Evolutionary conservation across 352 stramenopile genomes (phyloP), one percentile per base, ranked within the genome.

Genomic region (Globisporangium camurandrum): DNA sequence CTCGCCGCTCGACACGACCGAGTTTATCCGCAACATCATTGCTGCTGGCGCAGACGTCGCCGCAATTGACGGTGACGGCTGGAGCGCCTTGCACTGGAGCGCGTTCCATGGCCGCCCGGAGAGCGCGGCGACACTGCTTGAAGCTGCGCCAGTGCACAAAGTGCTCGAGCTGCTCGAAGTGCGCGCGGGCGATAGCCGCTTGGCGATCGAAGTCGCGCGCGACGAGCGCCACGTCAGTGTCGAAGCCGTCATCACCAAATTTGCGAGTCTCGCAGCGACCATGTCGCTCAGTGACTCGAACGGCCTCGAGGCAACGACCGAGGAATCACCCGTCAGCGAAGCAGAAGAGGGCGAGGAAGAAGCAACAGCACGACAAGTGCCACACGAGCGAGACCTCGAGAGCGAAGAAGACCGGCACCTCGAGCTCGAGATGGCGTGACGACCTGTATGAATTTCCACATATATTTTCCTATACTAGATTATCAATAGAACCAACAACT

Each of bases 61-160:
- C n/a, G 74, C 67, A 8, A 71, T 75, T 42, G 81, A 92, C 51
- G 76, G 73, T 38, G 81, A 92, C 36, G 81, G 81, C 28, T 92
- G 81, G 81, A 88, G 75, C 7, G 81, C 78, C 49, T 53, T 92
- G 64, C 81, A 92, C 65, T 92, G 81, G 81, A 81, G 71, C 59
- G 81, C 78, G 22, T 92, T 88, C 68, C 77, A 92, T 51, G 81
- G 70, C 52, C 71, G 75, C 49, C 77, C 77, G 3, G 78, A 92
- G 50, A 71, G 77, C 26, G 77, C 81, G 5, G 67, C 85, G 38
- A 59, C 71, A 23, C 66, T 92, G 36, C 59, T 92, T 1, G 67
- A 69, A 20, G 59, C 31, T 31, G 63, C 69, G 30, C 68, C 67
- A 27, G 49, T 40, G 16, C 46, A 55, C 19, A 72, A 81, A 51